Evolutionary conservation across 345 rosid genomes (phyloP).

Genomic region (Capsella bursapastoris): DNA sequence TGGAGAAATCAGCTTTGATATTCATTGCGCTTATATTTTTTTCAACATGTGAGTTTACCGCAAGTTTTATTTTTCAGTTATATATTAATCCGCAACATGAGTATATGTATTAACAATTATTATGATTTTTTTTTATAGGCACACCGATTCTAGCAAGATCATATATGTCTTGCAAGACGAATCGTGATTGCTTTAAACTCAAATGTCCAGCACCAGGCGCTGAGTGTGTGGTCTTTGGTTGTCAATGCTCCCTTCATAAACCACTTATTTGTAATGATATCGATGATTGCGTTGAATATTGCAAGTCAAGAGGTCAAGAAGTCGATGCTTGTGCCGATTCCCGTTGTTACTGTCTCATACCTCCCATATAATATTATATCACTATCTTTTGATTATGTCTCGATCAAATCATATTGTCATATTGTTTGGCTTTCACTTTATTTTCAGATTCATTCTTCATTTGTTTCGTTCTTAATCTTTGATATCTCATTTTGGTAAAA

Average conservation of each 20-base stretch:
- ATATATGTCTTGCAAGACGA: background rate
- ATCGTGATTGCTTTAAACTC: constrained; percentile 14
- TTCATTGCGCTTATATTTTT: constrained; percentile 24
- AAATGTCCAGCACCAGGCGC: constrained; percentile 16
- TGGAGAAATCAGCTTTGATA: constrained; percentile 25
- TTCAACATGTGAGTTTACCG: constrained; percentile 23
- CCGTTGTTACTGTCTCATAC: constrained; percentile 31
- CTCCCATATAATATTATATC: background rate
- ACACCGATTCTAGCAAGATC: constrained; percentile 19
- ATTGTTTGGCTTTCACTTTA: background rate
- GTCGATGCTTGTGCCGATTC: constrained; percentile 5
- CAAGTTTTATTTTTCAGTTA: background rate
- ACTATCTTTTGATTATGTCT: background rate
- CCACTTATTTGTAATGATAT: constrained; percentile 12
- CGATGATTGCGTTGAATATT: constrained; percentile 12
- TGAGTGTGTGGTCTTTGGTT: background rate
- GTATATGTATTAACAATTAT: too few species aligned
- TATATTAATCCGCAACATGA: too few species aligned
- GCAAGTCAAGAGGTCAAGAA: constrained; percentile 18
- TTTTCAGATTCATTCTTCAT: background rate
- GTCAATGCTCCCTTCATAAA: constrained; percentile 19
- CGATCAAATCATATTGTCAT: background rate
- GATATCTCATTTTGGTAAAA: too few species aligned
- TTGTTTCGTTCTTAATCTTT: too few species aligned
- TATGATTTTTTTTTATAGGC: background rate